Base-by-base conservation (phyloP, 768 basidiomycete genomes). In the Phaffia australis region DNA sequence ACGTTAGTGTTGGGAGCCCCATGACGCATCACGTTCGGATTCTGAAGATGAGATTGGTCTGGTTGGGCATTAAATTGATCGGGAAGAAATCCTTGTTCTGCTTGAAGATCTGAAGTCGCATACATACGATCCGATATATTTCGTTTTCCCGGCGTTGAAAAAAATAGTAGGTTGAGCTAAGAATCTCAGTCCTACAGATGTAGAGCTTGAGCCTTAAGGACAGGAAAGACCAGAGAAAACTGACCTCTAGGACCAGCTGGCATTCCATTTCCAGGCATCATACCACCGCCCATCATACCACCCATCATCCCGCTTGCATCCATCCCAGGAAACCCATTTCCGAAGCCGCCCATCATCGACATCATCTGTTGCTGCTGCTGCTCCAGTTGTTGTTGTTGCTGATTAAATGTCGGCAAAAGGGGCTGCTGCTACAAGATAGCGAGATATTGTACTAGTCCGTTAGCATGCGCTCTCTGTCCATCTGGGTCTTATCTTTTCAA, bases 211-310 rank as follows among this genome's bases (percentile, higher is more conserved):
- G 9, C 6, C 16, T 29, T 19, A 27, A 29, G 23, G 27, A 7
- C 25, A 57, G 56, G 23, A 57, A 57, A n/a, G n/a, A 57, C 19
- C 19, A 57, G 56, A 19, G 27, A 57, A 7, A 14, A 25, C 19
- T 57, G 32, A 63, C 63, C 63, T 64, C 63, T 56, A 30, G 63
- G 63, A 48, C 63, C 63, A 7, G 63, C 48, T 27, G 63, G 63
- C 63, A 64, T 64, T 9, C 32, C 63, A 7, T 18, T 46, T 54
- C 51, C n/a, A 42, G 35, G 11, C 35, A 42, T 42, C 35, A 42
- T 42, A 11, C 61, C 51, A n/a, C 32, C n/a, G 29, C 57, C 57
- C 25, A 16, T 59, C 35, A 32, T 25, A 11, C n/a, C 56, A 57
- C n/a, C 56, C 56, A 57, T 57, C 56, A 57, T 57, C 14, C 35